These are phyloP conservation scores for Blastomyces gilchristii DNA, from an alignment of 2,329 filamentous ascomycete genomes.

Conservation along the genomic window DNA sequence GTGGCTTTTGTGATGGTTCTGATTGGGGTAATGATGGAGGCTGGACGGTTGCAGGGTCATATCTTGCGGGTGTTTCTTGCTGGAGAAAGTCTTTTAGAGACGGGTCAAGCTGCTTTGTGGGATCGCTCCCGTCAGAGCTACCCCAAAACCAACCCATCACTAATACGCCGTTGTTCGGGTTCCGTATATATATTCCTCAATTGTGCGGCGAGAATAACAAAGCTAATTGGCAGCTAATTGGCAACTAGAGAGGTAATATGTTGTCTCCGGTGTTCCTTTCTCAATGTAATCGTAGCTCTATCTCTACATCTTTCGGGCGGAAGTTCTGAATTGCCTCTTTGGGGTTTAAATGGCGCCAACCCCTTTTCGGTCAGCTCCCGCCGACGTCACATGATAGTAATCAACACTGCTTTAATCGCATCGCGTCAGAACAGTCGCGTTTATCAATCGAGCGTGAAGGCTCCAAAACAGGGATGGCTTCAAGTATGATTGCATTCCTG, in stretches of 20 bases:
- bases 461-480: conserved; percentile 24
- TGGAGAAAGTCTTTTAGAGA: conserved; percentile 75
- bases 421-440: conserved; percentile 13
- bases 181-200: not conserved
- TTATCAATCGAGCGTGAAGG: conserved; percentile 21
- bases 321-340: not conserved
- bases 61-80: conserved; percentile 68
- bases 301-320: not conserved
- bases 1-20: conserved; percentile 11
- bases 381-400: not conserved
- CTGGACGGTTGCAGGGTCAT: conserved; percentile 33
- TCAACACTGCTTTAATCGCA: conserved; percentile 10
- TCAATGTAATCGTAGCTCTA: not conserved
- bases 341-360: conserved; percentile 16
- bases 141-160: conserved; percentile 58
- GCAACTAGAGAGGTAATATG: not conserved
- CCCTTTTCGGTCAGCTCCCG: conserved; percentile 14
- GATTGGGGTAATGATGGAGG: conserved; percentile 18
- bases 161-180: not conserved
- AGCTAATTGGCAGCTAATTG: not conserved
- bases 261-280: not conserved
- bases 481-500: conserved; percentile 25
- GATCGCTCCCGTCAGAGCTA: conserved; percentile 41
- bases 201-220: not conserved
- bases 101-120: conserved; percentile 67